Evolutionary conservation across 768 basidiomycete species (phyloP), one percentile per base, ranked within the genome.

Genomic region (Termitomyces titanicus): DNA sequence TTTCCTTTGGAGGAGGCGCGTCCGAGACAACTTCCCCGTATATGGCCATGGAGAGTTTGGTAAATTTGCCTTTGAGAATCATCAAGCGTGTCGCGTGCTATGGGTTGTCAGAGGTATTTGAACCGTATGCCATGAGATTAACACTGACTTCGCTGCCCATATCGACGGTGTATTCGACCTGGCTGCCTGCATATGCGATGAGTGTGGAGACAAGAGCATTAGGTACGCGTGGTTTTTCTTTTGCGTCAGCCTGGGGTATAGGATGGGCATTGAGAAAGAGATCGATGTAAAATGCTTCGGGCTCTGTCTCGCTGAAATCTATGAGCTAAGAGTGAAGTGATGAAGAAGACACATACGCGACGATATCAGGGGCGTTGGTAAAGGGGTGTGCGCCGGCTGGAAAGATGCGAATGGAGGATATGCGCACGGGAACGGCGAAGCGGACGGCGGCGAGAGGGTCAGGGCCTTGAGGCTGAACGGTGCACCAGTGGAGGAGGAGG

Each of bases 1-100:
- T 63, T 2, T 69, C 58, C 11, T 66, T 67, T 8, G 77, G 53
- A 3, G 68, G 61, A 8, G 71, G 60, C 3, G 67, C 54, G 33
- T 87, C 84, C 12, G 78, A 69, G 17, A 83, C 75, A 13, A 82
- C 63, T 31, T 88, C 79, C 13, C 80, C 79, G 60, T 82, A 82
- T 31, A 84, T 74, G 37, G 87, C 86, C 62, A 89, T 71, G 12
- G 89, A 88, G 18, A 89, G 71, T 55, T 72, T 74, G 47, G 81
- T 71, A 66, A 90, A 92, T 34, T 80, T 73, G n/a, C 90, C 91
- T 63, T 85, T 86, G 58, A 93, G 77, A 54, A 92, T 88, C 79
- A 93, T 84, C 29, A 92, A 74, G 42, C 90, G 85, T 20, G 89
- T 90, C 3, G 85, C 81, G 66, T 80, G 84, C 86, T 89, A 65